These are phyloP conservation scores for Urostyla sp. DNA, from an alignment of 73 alveolate genomes.

Conservation along the genomic window DNA sequence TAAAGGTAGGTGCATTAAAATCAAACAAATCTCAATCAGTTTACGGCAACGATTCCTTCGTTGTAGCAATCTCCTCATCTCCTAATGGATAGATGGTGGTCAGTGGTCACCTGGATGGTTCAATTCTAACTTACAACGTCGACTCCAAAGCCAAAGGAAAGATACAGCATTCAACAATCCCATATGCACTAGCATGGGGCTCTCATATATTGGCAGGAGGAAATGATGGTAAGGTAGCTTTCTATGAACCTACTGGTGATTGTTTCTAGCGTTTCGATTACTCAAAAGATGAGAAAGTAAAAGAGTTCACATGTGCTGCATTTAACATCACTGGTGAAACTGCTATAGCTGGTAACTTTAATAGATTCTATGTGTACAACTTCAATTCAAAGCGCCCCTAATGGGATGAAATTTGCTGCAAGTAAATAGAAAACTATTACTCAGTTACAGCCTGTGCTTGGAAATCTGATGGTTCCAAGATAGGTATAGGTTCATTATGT, in stretches of 20 bases:
- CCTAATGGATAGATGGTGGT: slow-evolving; percentile 97
- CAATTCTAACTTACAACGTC: slow-evolving; percentile 93
- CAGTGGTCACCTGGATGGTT: slow-evolving; percentile 99
- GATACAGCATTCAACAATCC: slow-evolving; percentile 93
- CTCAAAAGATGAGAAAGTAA: slow-evolving; percentile 94
- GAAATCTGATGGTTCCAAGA: slow-evolving; percentile 98
- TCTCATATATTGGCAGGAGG: slow-evolving; percentile 98
- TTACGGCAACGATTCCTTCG: slow-evolving; percentile 93
- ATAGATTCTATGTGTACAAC: slow-evolving; percentile 93
- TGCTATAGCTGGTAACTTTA: slow-evolving; percentile 98
- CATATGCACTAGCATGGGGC: slow-evolving; percentile 98
- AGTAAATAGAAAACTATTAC: slow-evolving; percentile 96
- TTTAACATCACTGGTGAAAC: slow-evolving; percentile 99
- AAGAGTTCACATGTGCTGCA: slow-evolving; percentile 98
- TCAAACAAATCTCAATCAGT: slow-evolving; percentile 92
- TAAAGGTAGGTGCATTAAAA: slow-evolving; percentile 96
- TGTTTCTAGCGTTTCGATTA: slow-evolving; percentile 96
- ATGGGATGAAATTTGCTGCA: slow-evolving; percentile 97
- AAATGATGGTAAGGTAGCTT: slow-evolving; percentile 94
- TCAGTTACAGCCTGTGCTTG: slow-evolving; percentile 98
- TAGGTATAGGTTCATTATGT: slow-evolving; percentile 97
- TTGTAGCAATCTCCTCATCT: slow-evolving; percentile 90
- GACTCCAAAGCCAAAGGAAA: slow-evolving; percentile 93
- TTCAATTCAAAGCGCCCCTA: slow-evolving; percentile 96
- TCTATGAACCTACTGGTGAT: slow-evolving; percentile 95